Evolutionary conservation across 768 basidiomycete genomes (phyloP).

Genomic region (Lactifluus subvellereus): DNA sequence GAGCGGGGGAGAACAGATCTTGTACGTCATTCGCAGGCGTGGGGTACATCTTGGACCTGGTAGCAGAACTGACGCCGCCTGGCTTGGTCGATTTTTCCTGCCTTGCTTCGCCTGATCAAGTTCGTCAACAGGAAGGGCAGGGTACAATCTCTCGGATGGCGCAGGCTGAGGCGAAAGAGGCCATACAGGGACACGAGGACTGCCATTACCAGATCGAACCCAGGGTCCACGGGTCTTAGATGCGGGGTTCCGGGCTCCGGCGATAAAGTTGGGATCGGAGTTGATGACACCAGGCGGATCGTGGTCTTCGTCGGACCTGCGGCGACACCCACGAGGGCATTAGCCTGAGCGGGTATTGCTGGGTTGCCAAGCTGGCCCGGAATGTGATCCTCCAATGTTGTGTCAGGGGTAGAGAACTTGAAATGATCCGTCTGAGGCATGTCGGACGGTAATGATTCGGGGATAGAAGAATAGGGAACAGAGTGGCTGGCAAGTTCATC

Average conservation of each 20-base stretch:
- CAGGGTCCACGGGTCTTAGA: conserved; percentile 58
- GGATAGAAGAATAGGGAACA: conserved; percentile 22
- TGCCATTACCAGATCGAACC: conserved; percentile 61
- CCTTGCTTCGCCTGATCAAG: conserved; percentile 27
- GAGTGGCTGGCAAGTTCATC: conserved; percentile 21
- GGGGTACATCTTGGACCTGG: conserved; percentile 27
- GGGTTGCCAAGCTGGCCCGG: conserved; percentile 55
- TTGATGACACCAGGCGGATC: conserved; percentile 39
- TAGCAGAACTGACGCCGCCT: conserved; percentile 31
- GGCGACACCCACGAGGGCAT: conserved; percentile 58
- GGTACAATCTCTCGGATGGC: conserved; percentile 34
- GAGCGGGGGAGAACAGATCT: conserved; percentile 40
- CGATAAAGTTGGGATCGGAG: conserved; percentile 5
- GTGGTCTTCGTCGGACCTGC: conserved; percentile 33
- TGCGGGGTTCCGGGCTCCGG: conserved; percentile 46
- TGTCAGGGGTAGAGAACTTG: conserved; percentile 38
- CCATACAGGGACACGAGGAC: conserved; percentile 42
- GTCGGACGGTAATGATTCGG: conserved; percentile 14
- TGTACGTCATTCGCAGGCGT: conserved; percentile 31
- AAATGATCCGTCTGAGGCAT: conserved; percentile 47
- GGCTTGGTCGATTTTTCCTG: conserved; percentile 36
- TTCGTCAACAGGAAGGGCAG: conserved; percentile 34
- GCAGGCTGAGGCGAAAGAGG: conserved; percentile 35
- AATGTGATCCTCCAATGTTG: conserved; percentile 39
- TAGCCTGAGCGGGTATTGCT: conserved; percentile 54